Base-by-base conservation (phyloP, 345 rosid species). In the Brassica nigra region DNA sequence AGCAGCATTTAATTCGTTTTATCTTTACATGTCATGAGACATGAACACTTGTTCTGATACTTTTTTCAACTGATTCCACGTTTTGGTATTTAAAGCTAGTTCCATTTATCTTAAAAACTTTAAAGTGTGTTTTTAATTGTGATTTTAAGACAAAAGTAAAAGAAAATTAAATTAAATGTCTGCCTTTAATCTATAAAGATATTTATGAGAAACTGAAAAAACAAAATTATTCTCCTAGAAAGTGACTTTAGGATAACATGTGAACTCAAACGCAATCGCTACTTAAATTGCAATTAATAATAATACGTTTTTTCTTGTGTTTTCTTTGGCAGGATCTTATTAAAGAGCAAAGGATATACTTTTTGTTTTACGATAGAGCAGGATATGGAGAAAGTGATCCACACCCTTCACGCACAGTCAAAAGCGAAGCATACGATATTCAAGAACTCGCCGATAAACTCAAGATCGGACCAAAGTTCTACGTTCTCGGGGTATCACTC, bases 381-480 rank as follows among this genome's bases (percentile, higher is more conserved):
- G 99, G 99, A 15, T 92, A 95, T 74, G 99, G 97, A 62, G 97
- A 95, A 80, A 95, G 99, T 78, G 97, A 95, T 80, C 99, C 97
- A 18, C 30, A 90, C 76, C 95, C 95, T 31, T 86, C 87, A 39
- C 87, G 94, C 5, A 77, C 97, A 0, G 95, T 95, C 74, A 92
- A 91, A 71, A 89, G 84, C 66, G 95, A 91, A 79, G 97, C 97
- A 54, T 86, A 80, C 72, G 97, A 92, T 79, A 84, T 92, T 65
- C 88, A 91, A 86, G 95, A 95, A 83, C 85, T 95, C n/a, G 97
- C 91, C 0, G 97, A 95, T 82, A 87, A 86, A 73, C 78, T 95
- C 84, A 83, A 95, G 71, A 68, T 95, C 66, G 95, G 99, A 20
- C 73, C 89, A 4, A 49, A 83, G 63, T 95, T 92, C 80, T 87